Evolutionary conservation across 306 rosid genomes (phyloP), one percentile per base, ranked within the genome.

Genomic region (Citrullus mucosospermus): DNA sequence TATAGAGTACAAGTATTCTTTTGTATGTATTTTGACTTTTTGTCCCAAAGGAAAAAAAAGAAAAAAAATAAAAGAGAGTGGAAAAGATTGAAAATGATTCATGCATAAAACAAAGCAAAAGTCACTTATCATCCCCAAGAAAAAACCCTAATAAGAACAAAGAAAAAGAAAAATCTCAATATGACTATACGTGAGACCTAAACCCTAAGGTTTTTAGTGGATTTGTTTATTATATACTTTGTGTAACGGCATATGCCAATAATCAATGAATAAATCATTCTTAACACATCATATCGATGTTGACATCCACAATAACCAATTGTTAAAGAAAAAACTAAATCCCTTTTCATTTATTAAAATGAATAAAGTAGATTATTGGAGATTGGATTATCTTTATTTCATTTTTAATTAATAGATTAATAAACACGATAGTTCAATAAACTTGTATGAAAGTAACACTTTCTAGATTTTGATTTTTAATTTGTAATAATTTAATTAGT

Each of bases 21-120:
- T 67, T 67, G 74, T 41, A n/a, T 68, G 53, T 39, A 68, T 39
- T 68, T 68, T 41, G 74, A 68, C 54, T 68, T 68, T 68, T 41
- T 68, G 74, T 68, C 54, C 32, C 32, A 22, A 4, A 39, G 18
- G 9, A 41, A 43, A 44, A 10, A 9, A 68, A 59, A 17, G 0
- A 48, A 65, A 65, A 65, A 25, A 25, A 25, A 25, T 25, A 25
- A 25, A 7, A 38, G 28, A n/a, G 72, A 32, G 4, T 3, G 5
- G 39, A 7, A 34, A 18, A 67, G 55, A 68, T 41, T 43, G 55
- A 68, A 43, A 69, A 69, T 11, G 55, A 68, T 68, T 68, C 54
- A 68, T 68, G 54, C 34, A 68, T 38, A 16, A 39, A 63, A 66
- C 72, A 66, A 66, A 38, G 73, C 44, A 32, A 39, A n/a, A 34